Conservation (phyloP, 192 early-diverging fungal genomes). For the Glomus cerebriforme region DNA sequence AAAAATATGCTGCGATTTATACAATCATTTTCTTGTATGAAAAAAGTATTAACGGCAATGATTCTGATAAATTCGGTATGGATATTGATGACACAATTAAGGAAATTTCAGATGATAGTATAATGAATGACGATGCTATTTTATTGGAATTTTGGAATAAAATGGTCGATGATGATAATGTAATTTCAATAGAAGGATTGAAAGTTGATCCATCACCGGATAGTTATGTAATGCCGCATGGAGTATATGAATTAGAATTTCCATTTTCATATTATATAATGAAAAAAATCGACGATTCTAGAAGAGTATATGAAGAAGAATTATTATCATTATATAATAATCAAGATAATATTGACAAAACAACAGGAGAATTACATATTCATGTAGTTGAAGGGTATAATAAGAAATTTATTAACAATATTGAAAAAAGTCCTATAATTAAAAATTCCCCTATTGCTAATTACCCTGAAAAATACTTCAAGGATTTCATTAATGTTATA, state of each 20-base stretch:
- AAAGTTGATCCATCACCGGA: conserved; percentile 22
- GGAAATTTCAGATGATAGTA: too few relatives aligned
- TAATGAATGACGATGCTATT: not conserved
- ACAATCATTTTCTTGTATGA: not conserved
- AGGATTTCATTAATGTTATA: conserved; percentile 28
- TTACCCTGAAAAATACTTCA: conserved; percentile 20
- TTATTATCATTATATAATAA: not conserved
- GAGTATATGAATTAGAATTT: conserved; percentile 9
- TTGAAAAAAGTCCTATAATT: not conserved
- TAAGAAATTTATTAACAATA: conserved; percentile 2
- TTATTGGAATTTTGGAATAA: conserved; percentile 27
- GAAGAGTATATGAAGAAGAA: conserved; percentile 14
- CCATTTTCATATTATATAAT: conserved; percentile 29
- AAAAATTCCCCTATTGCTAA: not conserved
- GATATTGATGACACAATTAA: too few relatives aligned
- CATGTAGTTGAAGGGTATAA: not conserved
- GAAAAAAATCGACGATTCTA: conserved; percentile 21
- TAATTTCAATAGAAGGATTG: conserved; percentile 5
- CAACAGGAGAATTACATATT: conserved; percentile 8
- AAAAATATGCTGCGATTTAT: not conserved
- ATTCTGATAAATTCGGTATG: too few relatives aligned
- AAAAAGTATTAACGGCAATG: too few relatives aligned
- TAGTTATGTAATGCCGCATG: not conserved
- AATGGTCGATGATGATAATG: conserved; percentile 18
- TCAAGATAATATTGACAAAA: conserved; percentile 18